Percentiles rank a stretch among this genome's conserved stretches.
These are phyloP conservation scores for Casuarina cunninghamiana DNA, from an alignment of 306 rosid species.

Conservation along the genomic window DNA sequence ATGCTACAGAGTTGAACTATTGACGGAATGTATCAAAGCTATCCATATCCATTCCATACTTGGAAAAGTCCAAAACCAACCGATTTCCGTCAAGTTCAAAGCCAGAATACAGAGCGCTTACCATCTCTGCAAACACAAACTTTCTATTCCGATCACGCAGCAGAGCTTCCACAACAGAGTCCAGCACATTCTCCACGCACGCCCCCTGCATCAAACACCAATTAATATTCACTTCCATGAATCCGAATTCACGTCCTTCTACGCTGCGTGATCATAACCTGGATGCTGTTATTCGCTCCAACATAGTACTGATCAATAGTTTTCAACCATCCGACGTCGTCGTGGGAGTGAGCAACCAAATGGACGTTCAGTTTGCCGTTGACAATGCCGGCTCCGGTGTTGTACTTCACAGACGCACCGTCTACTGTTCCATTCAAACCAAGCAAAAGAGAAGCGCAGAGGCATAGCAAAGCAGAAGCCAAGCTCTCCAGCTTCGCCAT, in stretches of 20 bases:
- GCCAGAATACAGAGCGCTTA: conserved; percentile 26
- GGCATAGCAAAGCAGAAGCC: conserved; percentile 11
- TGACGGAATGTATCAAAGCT: neutral
- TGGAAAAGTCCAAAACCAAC: neutral
- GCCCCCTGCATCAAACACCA: conserved; percentile 49
- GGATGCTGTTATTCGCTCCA: conserved; percentile 76
- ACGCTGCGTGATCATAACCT: conserved; percentile 36
- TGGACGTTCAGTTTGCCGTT: conserved; percentile 83
- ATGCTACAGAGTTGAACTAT: neutral
- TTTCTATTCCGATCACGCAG: conserved; percentile 74
- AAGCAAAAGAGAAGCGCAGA: conserved; percentile 28
- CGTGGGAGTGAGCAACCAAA: conserved; percentile 79
- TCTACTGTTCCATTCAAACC: conserved; percentile 31
- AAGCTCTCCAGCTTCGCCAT: conserved; percentile 30
- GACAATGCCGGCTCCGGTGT: conserved; percentile 50
- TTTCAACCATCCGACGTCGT: conserved; percentile 94
- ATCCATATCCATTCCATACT: neutral
- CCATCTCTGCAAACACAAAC: conserved; percentile 84
- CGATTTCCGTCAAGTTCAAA: neutral
- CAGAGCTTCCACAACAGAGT: conserved; percentile 75
- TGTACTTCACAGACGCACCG: conserved; percentile 49
- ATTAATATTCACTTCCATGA: neutral
- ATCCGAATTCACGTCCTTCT: neutral
- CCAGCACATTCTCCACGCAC: conserved; percentile 76
- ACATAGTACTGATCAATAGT: conserved; percentile 86